These are phyloP conservation scores for Calonectria ilicicola DNA, from an alignment of 2,329 filamentous ascomycete species.

Conservation along the genomic window DNA sequence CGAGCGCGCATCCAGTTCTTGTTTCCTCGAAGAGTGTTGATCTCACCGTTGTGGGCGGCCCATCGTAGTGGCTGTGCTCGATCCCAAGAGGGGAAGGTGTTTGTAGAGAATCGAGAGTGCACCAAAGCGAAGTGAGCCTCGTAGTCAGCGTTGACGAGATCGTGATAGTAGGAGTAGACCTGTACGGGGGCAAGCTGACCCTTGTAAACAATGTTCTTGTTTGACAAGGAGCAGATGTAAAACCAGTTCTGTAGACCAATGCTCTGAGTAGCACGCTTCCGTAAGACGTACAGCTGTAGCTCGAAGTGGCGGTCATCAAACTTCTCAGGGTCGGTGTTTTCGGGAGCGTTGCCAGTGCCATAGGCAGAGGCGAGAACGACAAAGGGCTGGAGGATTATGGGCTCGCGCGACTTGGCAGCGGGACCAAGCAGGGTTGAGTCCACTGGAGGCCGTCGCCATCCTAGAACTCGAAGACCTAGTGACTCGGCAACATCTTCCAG, in stretches of 20 bases:
- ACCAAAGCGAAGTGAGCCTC: conserved; percentile 97
- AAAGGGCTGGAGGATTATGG: conserved; percentile 94
- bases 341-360: conserved; percentile 82
- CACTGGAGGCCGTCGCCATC: conserved; percentile 95
- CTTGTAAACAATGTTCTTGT: conserved; percentile 99
- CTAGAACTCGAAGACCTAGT: conserved; percentile 88
- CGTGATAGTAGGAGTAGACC: conserved; percentile 98
- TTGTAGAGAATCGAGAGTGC: conserved; percentile 97
- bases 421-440: conserved; percentile 94
- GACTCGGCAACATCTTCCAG: conserved; percentile 95
- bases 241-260: conserved; percentile 99
- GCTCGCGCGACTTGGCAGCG: conserved; percentile 92
- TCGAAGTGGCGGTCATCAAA: conserved; percentile 92
- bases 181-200: conserved; percentile 93
- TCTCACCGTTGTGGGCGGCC: conserved; percentile 99
- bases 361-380: conserved; percentile 90
- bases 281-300: conserved; percentile 91
- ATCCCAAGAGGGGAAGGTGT: conserved; percentile 99
- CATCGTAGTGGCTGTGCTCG: conserved; percentile 95
- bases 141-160: conserved; percentile 96
- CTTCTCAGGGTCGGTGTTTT: conserved; percentile 79
- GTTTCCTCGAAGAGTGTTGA: conserved; percentile 96
- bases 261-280: conserved; percentile 94
- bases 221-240: conserved; percentile 95
- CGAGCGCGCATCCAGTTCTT: conserved; percentile 99